A percentile compares a stretch with the other conserved stretches of the same genome.
Evolutionary conservation across 2,329 filamentous ascomycete species (phyloP).

Genomic region (Paraconiothyrium brasiliense): DNA sequence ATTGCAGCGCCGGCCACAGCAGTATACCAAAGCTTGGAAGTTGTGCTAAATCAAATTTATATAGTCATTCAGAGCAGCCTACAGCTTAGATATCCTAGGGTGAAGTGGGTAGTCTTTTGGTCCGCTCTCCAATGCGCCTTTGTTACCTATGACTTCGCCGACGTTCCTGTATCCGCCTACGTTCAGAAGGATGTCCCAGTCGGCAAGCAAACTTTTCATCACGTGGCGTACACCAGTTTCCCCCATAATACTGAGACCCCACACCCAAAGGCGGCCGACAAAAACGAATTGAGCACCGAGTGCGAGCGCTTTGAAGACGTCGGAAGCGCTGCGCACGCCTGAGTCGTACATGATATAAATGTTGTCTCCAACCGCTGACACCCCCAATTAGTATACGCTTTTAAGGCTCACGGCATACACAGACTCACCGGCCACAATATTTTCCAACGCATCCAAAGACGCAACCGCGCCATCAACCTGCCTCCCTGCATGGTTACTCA

Average conservation of each 20-base stretch:
- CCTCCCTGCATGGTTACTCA: constrained; percentile 76
- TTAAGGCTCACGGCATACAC: not conserved
- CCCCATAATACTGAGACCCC: constrained; percentile 67
- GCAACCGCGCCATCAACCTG: constrained; percentile 70
- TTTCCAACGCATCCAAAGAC: constrained; percentile 68
- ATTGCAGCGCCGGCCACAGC: not conserved
- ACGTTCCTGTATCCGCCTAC: constrained; percentile 65
- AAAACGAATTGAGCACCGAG: constrained; percentile 71
- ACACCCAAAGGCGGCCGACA: constrained; percentile 69
- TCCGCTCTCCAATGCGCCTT: constrained; percentile 36
- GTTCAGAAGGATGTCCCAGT: constrained; percentile 70
- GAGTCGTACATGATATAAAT: constrained; percentile 69
- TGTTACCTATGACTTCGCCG: constrained; percentile 59
- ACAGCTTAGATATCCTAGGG: constrained; percentile 37
- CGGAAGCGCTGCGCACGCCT: constrained; percentile 65
- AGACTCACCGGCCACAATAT: constrained; percentile 60
- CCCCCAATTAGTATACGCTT: not conserved
- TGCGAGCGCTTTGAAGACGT: constrained; percentile 69
- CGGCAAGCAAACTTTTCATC: constrained; percentile 68
- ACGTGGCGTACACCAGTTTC: constrained; percentile 70
- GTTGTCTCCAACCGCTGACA: constrained; percentile 59
- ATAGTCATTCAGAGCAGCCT: not conserved
- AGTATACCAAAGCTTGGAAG: not conserved
- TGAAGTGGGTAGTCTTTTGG: constrained; percentile 36
- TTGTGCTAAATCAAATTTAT: not conserved